Evolutionary conservation across 331 rosid genomes (phyloP), one percentile per base, ranked within the genome.

Genomic region (Pyrus hybrid): DNA sequence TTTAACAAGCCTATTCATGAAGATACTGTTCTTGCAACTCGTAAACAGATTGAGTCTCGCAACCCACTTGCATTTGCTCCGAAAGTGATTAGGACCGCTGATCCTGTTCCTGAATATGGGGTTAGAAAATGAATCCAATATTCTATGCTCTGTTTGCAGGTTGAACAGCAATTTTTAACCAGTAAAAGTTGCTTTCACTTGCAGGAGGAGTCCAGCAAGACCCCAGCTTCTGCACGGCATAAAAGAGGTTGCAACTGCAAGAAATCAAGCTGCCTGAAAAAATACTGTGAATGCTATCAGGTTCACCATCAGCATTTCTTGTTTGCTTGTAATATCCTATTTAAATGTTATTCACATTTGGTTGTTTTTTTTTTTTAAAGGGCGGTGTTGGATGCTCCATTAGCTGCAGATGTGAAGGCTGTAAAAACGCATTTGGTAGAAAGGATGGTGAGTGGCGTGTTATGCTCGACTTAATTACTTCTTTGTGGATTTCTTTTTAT

Each of bases 41-140:
- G 95, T 77, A 85, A 88, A 85, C 97, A 93, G 87, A 93, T 90
- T 4, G 89, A 88, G 75, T 88, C 96, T 82, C 99, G 96, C 67
- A 90, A 95, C 80, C 98, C 98, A 10, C 96, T 88, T 79, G 99
- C 99, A 51, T 95, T 95, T 89, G 93, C 98, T 86, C 96, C 98
- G 7, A 91, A 93, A 91, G 94, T 93, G 81, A 88, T 91, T 18
- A 67, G 94, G 77, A 84, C 70, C 83, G 80, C 91, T 45, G 94
- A 90, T 67, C 70, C 87, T 68, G 80, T 71, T 51, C 80, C 94
- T 79, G 93, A 93, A 78, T 76, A 68, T 77, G 92, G 90, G 96
- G 97, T 93, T 20, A 65, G 91, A 58, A 77, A 71, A 76, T 70
- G 51, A 53, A 47, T 33, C 28, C 10, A 49, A 73, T 51, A 0